Conservation (phyloP, 2,329 filamentous ascomycete genomes). For the Fusarium luffae region DNA sequence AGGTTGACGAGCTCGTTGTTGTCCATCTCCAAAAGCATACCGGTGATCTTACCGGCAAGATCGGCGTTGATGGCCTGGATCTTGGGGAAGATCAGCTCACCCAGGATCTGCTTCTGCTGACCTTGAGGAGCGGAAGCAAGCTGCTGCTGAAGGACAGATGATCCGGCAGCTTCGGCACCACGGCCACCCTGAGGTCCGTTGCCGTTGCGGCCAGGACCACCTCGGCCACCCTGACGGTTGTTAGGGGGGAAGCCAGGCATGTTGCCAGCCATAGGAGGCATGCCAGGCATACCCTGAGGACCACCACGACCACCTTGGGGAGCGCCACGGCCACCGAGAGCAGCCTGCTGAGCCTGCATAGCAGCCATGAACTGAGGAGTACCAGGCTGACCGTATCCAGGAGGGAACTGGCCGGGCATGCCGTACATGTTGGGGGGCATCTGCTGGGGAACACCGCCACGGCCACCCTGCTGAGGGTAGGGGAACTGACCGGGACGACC, state of each 20-base stretch:
- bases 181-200: slow-evolving; percentile 63
- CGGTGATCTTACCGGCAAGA: slow-evolving; percentile 98
- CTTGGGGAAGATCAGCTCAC: slow-evolving; percentile 98
- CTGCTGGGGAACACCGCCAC: slow-evolving; percentile 87
- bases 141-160: slow-evolving; percentile 65
- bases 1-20: slow-evolving; percentile 93
- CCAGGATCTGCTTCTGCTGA: slow-evolving; percentile 98
- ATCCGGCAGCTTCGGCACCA: slow-evolving; percentile 49
- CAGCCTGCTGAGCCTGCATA: slow-evolving; percentile 77
- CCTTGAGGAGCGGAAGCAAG: slow-evolving; percentile 67
- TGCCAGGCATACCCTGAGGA: slow-evolving; percentile 70
- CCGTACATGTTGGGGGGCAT: slow-evolving; percentile 89
- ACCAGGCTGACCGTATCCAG: slow-evolving; percentile 81
- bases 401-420: slow-evolving; percentile 82
- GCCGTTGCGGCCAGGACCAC: slow-evolving; percentile 56
- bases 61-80: slow-evolving; percentile 94
- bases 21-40: slow-evolving; percentile 99
- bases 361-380: slow-evolving; percentile 84
- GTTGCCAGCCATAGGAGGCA: slow-evolving; percentile 69
- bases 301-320: slow-evolving; percentile 76
- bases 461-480: slow-evolving; percentile 88
- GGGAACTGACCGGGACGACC: slow-evolving; percentile 89
- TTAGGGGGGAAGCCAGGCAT: slow-evolving; percentile 69
- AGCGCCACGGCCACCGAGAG: slow-evolving; percentile 71
- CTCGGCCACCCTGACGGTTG: slow-evolving; percentile 63